Evolutionary conservation across 1,284 basidiomycete genomes (phyloP), one percentile per base, ranked within the genome.

Genomic region (Pascua sp.): DNA sequence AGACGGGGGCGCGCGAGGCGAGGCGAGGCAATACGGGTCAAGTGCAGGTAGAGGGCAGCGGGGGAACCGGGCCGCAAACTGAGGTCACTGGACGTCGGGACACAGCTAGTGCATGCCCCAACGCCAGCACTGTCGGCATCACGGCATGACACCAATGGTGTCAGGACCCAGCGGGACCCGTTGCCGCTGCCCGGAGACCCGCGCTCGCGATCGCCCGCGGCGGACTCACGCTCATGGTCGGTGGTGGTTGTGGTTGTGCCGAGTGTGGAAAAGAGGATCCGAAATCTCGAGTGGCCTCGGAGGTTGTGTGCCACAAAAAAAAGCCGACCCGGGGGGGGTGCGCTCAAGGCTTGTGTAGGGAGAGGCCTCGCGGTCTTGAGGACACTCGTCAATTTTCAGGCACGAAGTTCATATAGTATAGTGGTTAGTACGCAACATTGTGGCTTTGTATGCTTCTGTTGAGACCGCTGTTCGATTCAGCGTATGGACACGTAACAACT

Each of bases 251-350:
- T n/a, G 38, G 47, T 37, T 11, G 39, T 41, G 40, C 46, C 12
- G 32, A 37, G 10, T 47, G 46, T 18, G 42, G 39, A 57, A 57
- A 57, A 53, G 43, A 24, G 52, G 13, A 32, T 59, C 57, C 57
- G 57, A 59, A 59, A 59, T 59, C 57, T 59, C 57, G 18, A 47
- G 37, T 24, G 17, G 32, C 46, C 41, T 32, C 46, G 47, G 42
- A 13, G 42, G 42, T 43, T 43, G 42, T 45, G 43, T 53, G 51
- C 51, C 51, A 53, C 51, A 53, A 24, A 8, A 45, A 46, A 53
- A 53, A 53, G 42, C 42, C 42, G 15, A 13, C 42, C n/a, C n/a
- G n/a, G n/a, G n/a, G n/a, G n/a, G n/a, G n/a, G n/a, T n/a, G n/a
- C n/a, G n/a, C n/a, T n/a, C n/a, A n/a, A n/a, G n/a, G n/a, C n/a